A percentile compares a stretch with the other conserved stretches of the same genome.
phyloP scores from a whole-genome alignment of 73 alveolate species.

The Durusdinium trenchii region DNA sequence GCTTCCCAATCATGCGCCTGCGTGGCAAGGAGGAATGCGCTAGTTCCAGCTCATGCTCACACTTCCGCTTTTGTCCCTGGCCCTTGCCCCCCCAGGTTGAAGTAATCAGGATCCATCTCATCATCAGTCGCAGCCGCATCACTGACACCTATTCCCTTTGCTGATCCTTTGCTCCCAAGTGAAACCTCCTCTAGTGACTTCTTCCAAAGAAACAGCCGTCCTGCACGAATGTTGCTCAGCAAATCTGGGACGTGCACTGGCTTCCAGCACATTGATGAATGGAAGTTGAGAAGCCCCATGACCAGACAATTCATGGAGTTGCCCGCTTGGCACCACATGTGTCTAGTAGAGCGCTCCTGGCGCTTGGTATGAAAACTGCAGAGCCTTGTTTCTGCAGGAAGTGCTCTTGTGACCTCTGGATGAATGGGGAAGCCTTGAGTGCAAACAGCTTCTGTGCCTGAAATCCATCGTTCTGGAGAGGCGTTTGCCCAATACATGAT shows the following conservation, averaged over 20 bases:
- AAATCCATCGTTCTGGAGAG: not conserved
- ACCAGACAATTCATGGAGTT: not conserved
- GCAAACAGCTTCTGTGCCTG: constrained; percentile 30
- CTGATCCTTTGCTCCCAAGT: not conserved
- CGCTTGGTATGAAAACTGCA: not conserved
- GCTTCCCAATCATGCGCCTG: not conserved
- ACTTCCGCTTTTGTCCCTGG: not conserved
- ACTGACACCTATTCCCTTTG: not conserved
- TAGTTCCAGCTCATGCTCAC: not conserved
- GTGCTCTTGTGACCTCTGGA: not conserved
- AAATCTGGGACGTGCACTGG: not conserved
- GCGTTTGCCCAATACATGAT: not conserved
- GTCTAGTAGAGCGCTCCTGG: not conserved
- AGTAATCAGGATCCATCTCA: no score
- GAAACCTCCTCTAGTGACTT: no score
- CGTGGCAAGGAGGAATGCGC: not conserved
- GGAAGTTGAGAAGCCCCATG: not conserved
- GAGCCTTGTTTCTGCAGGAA: not conserved
- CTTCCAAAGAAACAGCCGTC: not conserved
- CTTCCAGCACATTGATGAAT: not conserved
- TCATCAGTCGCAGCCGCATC: not conserved
- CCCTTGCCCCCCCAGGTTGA: not conserved
- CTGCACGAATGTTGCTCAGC: not conserved
- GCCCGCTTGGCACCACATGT: constrained; percentile 1
- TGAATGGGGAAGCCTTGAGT: constrained; percentile 15